These are phyloP conservation scores for Gymnopilus junonius DNA, from an alignment of 768 basidiomycete genomes.

Conservation along the genomic window DNA sequence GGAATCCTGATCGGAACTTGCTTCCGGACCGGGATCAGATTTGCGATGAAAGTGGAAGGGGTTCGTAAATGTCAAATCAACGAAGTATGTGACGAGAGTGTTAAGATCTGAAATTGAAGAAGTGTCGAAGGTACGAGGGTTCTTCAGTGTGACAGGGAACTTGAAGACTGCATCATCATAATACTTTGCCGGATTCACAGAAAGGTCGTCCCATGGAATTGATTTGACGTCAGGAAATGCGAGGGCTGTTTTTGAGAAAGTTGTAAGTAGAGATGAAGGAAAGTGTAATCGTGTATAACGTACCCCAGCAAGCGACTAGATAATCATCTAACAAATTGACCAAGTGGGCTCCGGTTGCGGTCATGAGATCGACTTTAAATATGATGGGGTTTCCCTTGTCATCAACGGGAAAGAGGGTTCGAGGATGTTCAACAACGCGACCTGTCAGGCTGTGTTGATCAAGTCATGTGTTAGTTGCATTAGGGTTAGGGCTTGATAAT, in stretches of 20 bases:
- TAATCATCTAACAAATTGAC: slow-evolving; percentile 1
- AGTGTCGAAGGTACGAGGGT: background rate
- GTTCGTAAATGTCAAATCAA: background rate
- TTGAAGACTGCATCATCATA: background rate
- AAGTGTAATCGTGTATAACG: background rate
- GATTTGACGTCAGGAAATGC: background rate
- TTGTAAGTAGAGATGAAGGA: background rate
- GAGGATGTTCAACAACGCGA: background rate
- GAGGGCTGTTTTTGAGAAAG: background rate
- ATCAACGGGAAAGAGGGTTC: background rate
- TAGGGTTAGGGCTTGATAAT: no score
- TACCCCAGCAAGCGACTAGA: background rate
- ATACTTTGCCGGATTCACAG: background rate
- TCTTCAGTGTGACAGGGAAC: background rate
- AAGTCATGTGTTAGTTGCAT: no score
- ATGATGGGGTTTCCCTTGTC: slow-evolving; percentile 4
- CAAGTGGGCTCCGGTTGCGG: background rate
- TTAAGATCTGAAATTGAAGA: background rate
- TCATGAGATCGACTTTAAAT: background rate
- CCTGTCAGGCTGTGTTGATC: background rate
- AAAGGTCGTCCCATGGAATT: background rate
- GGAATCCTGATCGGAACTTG: no score
- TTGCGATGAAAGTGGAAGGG: background rate
- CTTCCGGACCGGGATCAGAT: no score
- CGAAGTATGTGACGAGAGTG: background rate